Evolutionary conservation across 495 filamentous ascomycete genomes (phyloP), one percentile per base, ranked within the genome.

Genomic region (Penicillium turbatum): DNA sequence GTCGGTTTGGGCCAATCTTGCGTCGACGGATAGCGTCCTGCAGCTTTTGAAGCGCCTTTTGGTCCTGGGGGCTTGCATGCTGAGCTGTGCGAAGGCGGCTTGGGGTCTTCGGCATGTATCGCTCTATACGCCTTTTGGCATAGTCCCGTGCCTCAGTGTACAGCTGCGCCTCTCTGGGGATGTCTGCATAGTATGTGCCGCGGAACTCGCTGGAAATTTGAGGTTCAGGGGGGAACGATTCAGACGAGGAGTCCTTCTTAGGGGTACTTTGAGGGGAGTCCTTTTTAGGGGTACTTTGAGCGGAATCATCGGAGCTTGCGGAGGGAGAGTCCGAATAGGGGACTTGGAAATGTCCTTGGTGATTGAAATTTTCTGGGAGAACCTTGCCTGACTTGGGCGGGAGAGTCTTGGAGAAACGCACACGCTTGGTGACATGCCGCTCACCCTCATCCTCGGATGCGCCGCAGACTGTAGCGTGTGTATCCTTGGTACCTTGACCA

Each of bases 31-130:
- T 1, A 4, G 21, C 15, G 6, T 36, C 8, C 34, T 37, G 16
- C 2, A 3, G 1, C 7, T 27, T 13, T 27, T 13, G 7, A 8
- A 15, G 35, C 30, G 30, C 30, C 7, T 31, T 16, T 2, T 6
- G 8, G 6, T 15, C 15, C 15, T n/a, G n/a, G 5, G 36, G 30
- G 46, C 32, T 59, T 56, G 40, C 60, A 70, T 0, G 73, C 68
- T 67, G 68, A 12, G 68, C 52, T 43, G 71, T 69, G 32, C 75
- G 73, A 44, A 79, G 71, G 6, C 72, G 68, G 53, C 76, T 79
- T 1, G 73, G 72, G 6, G 69, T 75, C 56, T 78, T 78, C 0
- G 76, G 76, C 36, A 73, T 75, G 61, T 76, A 72, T 30, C 68
- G 71, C 47, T 75, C 65, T 2, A 24, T 4, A 24, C 4, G 73